Evolutionary conservation across 495 filamentous ascomycete species (phyloP).

Genomic region (Lepraria neglecta): DNA sequence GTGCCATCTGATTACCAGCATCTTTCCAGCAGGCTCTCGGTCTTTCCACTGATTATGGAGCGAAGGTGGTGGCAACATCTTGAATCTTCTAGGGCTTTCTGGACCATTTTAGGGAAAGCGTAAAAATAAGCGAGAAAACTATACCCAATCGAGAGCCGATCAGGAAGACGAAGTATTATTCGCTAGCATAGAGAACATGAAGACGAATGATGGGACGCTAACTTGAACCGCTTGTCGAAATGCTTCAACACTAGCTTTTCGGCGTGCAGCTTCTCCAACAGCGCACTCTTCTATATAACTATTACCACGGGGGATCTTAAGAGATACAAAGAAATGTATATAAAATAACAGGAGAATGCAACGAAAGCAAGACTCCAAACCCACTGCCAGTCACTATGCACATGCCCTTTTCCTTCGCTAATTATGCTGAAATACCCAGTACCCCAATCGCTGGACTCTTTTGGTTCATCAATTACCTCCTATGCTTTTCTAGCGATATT

Average conservation of each 20-base stretch:
- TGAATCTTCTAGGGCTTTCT: constrained; percentile 19
- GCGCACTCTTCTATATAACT: neutral
- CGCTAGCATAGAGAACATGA: neutral
- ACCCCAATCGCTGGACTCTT: neutral
- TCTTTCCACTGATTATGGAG: neutral
- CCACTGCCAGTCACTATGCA: constrained; percentile 7
- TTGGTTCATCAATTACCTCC: neutral
- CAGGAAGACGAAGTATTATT: neutral
- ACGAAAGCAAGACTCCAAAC: neutral
- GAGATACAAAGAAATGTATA: neutral
- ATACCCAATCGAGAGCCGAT: neutral
- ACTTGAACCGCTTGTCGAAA: no score
- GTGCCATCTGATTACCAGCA: constrained; percentile 16
- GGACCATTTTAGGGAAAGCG: neutral
- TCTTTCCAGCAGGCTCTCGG: neutral
- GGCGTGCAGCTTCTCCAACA: no score
- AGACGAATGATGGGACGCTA: neutral
- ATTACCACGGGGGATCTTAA: constrained; percentile 7
- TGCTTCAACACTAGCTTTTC: neutral
- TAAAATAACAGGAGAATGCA: neutral
- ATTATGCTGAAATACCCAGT: neutral
- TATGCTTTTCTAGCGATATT: neutral
- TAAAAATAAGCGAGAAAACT: neutral
- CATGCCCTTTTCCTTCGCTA: constrained; percentile 10
- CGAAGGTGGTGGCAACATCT: constrained; percentile 20